Conservation (phyloP, 192 early-diverging fungal species). For the Glomus cerebriforme region DNA sequence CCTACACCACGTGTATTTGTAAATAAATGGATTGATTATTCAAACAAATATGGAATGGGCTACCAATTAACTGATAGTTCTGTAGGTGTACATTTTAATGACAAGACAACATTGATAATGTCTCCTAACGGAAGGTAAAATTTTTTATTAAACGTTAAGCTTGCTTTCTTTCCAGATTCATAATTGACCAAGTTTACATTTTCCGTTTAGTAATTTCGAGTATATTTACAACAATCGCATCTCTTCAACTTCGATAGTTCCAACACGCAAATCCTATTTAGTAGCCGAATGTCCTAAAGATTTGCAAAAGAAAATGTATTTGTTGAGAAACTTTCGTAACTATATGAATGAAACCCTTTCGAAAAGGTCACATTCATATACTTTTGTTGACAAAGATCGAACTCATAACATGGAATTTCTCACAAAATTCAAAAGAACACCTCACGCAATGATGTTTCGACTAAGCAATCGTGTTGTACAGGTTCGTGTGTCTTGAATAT, state of each 20-base stretch:
- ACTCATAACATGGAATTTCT: conserved; percentile 50
- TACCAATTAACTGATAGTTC: conserved; percentile 87
- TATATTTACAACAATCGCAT: conserved; percentile 37
- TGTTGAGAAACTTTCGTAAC: conserved; percentile 58
- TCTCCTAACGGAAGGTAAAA: conserved; percentile 60
- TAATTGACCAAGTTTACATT: background rate
- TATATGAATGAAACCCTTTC: conserved; percentile 65
- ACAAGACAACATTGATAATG: conserved; percentile 75
- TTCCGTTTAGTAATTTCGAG: conserved; percentile 24
- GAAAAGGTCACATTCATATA: conserved; percentile 31
- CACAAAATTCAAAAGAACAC: conserved; percentile 68
- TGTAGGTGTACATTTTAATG: conserved; percentile 86
- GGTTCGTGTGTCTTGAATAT: conserved; percentile 40
- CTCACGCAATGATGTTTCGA: conserved; percentile 65
- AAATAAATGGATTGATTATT: conserved; percentile 86
- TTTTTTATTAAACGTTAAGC: background rate
- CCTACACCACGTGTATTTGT: conserved; percentile 63
- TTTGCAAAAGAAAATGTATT: conserved; percentile 61
- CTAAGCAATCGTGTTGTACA: conserved; percentile 70
- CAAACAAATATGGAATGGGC: conserved; percentile 84
- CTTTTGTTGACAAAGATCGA: background rate
- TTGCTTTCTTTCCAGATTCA: background rate
- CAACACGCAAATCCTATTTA: conserved; percentile 34
- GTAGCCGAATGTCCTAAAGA: conserved; percentile 47
- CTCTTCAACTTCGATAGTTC: background rate